These are phyloP conservation scores for Platismatia glauca DNA, from an alignment of 495 filamentous ascomycete genomes.

Conservation along the genomic window DNA sequence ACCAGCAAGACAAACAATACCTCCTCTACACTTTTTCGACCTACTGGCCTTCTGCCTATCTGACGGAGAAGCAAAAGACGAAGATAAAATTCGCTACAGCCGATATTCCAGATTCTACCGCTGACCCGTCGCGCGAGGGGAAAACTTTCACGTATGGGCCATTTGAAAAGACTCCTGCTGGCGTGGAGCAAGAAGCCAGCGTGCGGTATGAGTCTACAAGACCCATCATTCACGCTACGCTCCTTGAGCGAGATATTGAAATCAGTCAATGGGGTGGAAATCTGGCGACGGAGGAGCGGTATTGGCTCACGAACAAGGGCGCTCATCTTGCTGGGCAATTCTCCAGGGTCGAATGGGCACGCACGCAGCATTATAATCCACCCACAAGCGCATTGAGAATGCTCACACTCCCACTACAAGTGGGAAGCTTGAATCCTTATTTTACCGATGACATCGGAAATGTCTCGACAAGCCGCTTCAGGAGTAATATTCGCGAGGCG, in stretches of 20 bases:
- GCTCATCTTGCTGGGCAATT: slow-evolving; percentile 79
- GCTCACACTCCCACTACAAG: slow-evolving; percentile 66
- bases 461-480: slow-evolving; percentile 85
- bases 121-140: slow-evolving; percentile 75
- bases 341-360: slow-evolving; percentile 74
- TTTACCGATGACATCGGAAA: slow-evolving; percentile 97
- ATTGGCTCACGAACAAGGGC: slow-evolving; percentile 77
- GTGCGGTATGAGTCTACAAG: slow-evolving; percentile 95
- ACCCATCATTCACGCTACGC: slow-evolving; percentile 66
- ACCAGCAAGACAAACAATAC: slow-evolving; percentile 75
- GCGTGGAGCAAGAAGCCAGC: slow-evolving; percentile 57
- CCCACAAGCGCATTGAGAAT: slow-evolving; percentile 70
- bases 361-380: slow-evolving; percentile 65
- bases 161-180: slow-evolving; percentile 60
- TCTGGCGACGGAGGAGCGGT: slow-evolving; percentile 86
- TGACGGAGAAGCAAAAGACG: slow-evolving; percentile 86
- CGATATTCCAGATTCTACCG: slow-evolving; percentile 78
- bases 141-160: slow-evolving; percentile 87
- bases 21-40: slow-evolving; percentile 76
- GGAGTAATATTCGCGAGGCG: slow-evolving; percentile 63
- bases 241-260: slow-evolving; percentile 82
- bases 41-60: slow-evolving; percentile 71
- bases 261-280: slow-evolving; percentile 98
- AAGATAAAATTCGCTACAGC: slow-evolving; percentile 79
- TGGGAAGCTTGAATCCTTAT: slow-evolving; percentile 75